Evolutionary conservation across 495 filamentous ascomycete genomes (phyloP).

Genomic region (Lophium mytilinum): DNA sequence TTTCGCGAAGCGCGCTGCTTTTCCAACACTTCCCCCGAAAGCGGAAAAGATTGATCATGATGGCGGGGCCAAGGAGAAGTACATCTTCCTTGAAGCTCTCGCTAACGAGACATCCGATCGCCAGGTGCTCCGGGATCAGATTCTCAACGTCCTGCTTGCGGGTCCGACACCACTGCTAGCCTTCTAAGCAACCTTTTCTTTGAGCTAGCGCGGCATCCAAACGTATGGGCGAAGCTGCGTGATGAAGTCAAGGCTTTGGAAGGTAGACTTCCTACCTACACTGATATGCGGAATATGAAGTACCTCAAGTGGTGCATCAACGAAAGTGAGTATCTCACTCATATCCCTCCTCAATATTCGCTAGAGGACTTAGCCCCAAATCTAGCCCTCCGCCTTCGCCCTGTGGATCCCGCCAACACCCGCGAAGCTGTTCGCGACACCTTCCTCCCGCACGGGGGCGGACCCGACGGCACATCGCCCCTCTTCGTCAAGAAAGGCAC

Average conservation of each 20-base stretch:
- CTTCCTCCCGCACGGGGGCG: conserved; percentile 45
- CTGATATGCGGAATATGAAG: conserved; percentile 30
- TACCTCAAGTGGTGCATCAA: conserved; percentile 32
- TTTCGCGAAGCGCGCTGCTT: conserved; percentile 57
- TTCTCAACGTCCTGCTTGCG: conserved; percentile 50
- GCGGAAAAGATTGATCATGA: conserved; percentile 57
- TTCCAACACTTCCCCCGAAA: conserved; percentile 32
- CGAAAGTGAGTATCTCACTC: background rate
- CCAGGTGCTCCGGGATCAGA: conserved; percentile 55
- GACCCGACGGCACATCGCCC: conserved; percentile 40
- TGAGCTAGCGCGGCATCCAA: conserved; percentile 35
- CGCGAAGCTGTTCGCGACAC: conserved; percentile 38
- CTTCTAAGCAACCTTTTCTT: conserved; percentile 48
- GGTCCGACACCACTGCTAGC: conserved; percentile 53
- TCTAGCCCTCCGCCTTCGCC: conserved; percentile 45
- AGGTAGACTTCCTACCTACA: conserved; percentile 27
- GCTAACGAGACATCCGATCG: conserved; percentile 67
- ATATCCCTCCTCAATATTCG: conserved; percentile 1
- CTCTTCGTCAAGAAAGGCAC: conserved; percentile 40
- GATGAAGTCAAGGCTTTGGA: conserved; percentile 30
- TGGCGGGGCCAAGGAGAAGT: conserved; percentile 29
- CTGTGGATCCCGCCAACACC: conserved; percentile 36
- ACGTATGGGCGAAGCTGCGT: conserved; percentile 32
- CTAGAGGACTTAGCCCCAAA: conserved; percentile 23
- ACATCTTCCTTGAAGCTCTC: conserved; percentile 76